These are phyloP conservation scores for Cordyceps farinosa DNA, from an alignment of 2,329 filamentous ascomycete genomes.

Conservation along the genomic window DNA sequence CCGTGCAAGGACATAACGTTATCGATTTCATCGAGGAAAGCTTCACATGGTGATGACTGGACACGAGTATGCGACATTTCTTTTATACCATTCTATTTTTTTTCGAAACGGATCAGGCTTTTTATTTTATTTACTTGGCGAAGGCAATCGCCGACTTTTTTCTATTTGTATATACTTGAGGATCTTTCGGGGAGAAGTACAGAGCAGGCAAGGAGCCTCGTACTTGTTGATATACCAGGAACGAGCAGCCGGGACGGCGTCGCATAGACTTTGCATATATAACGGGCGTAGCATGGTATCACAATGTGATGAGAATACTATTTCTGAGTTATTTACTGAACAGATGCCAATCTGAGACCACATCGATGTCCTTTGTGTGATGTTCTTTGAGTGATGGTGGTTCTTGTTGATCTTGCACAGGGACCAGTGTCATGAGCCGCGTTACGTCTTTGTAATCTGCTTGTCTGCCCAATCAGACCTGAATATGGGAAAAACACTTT, in stretches of 20 bases:
- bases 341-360: background rate
- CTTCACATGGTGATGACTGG: conserved; percentile 57
- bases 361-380: too few species aligned
- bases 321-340: background rate
- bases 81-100: conserved; percentile 15
- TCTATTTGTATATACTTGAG: conserved; percentile 15
- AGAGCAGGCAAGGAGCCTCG: conserved; percentile 2
- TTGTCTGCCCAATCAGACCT: too few species aligned
- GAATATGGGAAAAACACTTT: too few species aligned
- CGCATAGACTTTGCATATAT: conserved; percentile 19
- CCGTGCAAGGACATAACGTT: conserved; percentile 58
- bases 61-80: background rate
- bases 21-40: conserved; percentile 76
- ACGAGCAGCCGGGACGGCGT: conserved; percentile 5
- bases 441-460: too few species aligned
- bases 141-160: background rate
- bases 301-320: conserved; percentile 3
- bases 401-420: too few species aligned
- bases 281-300: conserved; percentile 5
- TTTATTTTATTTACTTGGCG: conserved; percentile 17
- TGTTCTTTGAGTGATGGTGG: too few species aligned
- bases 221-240: conserved; percentile 1
- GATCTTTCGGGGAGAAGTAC: background rate
- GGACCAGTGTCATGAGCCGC: too few species aligned
- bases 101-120: background rate